phyloP scores from a whole-genome alignment of 495 filamentous ascomycete species.

The Usnea hakonensis region DNA sequence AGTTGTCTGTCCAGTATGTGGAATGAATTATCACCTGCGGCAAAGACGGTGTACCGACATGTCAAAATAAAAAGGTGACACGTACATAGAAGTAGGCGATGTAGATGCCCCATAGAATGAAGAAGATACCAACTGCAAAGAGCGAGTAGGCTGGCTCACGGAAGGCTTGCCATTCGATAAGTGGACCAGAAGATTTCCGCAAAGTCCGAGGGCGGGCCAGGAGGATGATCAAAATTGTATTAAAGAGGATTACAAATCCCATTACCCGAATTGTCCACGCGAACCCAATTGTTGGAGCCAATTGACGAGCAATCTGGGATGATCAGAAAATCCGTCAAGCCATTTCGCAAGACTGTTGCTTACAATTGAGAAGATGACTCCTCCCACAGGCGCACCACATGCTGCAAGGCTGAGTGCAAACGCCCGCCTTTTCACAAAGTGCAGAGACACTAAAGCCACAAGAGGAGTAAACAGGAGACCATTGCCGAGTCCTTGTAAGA shows the following conservation, averaged over 20 bases:
- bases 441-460: too few species aligned
- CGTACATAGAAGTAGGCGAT: slow-evolving; percentile 23
- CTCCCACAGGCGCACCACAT: too few species aligned
- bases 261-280: slow-evolving; percentile 47
- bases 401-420: too few species aligned
- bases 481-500: too few species aligned
- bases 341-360: too few species aligned
- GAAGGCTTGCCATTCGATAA: slow-evolving; percentile 33
- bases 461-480: too few species aligned
- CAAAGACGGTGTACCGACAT: too few species aligned
- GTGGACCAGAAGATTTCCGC: slow-evolving; percentile 40
- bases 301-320: too few species aligned
- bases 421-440: too few species aligned
- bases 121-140: not conserved
- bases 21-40: slow-evolving; percentile 28
- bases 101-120: slow-evolving; percentile 27
- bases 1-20: slow-evolving; percentile 24
- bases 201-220: slow-evolving; percentile 49
- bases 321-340: too few species aligned
- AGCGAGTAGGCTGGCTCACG: slow-evolving; percentile 16
- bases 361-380: too few species aligned
- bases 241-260: not conserved
- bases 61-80: slow-evolving; percentile 26
- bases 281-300: slow-evolving; percentile 68
- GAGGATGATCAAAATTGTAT: not conserved